phyloP scores from a whole-genome alignment of 2,329 filamentous ascomycete species.

The Colletotrichum tabaci region DNA sequence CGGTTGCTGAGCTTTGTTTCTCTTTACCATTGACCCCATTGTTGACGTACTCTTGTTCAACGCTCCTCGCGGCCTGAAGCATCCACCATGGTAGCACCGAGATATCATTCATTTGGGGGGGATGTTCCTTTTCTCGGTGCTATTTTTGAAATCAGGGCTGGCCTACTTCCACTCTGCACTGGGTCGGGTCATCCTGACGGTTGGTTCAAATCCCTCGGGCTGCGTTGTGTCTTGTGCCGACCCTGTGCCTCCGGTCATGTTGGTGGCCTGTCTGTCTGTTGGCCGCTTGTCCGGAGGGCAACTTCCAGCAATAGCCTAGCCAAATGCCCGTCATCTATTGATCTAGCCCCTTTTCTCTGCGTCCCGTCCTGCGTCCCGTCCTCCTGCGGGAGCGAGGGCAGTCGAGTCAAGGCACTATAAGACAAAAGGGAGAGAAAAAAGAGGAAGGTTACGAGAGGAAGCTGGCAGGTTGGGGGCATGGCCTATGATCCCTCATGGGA shows the following conservation, averaged over 20 bases:
- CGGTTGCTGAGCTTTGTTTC: background rate
- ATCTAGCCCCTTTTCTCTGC: background rate
- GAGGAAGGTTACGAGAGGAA: background rate
- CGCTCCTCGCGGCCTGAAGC: no score
- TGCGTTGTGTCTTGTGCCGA: background rate
- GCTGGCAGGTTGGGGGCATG: background rate
- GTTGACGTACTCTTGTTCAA: background rate
- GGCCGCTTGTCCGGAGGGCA: background rate
- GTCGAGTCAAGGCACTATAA: background rate
- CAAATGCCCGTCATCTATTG: slow-evolving; percentile 6
- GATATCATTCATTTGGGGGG: no score
- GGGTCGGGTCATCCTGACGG: slow-evolving; percentile 2
- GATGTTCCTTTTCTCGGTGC: background rate
- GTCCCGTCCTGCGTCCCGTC: background rate
- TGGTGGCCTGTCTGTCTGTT: background rate
- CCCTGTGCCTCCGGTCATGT: background rate
- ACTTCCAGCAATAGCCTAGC: slow-evolving; percentile 9
- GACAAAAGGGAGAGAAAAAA: no score
- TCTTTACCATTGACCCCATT: background rate
- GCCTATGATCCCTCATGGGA: background rate
- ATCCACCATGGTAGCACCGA: no score
- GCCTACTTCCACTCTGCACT: background rate
- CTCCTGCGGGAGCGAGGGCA: background rate
- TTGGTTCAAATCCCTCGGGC: background rate
- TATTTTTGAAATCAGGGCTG: slow-evolving; percentile 7